Evolutionary conservation across 164 flowering plant genomes (phyloP).

Genomic region (Santalum album): DNA sequence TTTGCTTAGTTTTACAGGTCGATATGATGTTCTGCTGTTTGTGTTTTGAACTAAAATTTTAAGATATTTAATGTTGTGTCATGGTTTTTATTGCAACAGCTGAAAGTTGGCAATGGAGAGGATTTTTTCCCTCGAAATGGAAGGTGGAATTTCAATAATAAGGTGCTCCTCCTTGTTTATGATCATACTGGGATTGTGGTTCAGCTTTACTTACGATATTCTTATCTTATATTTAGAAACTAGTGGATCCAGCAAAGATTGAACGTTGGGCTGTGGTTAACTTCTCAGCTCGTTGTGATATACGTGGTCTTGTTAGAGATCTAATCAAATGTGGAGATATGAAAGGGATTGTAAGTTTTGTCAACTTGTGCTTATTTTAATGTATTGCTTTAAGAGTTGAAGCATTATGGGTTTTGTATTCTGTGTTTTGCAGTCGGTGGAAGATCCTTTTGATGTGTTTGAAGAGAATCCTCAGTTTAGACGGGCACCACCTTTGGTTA

Average conservation of each 20-base stretch:
- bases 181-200: no score
- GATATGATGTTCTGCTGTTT: no score
- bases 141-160: constrained; percentile 80
- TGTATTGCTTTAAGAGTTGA: no score
- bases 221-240: constrained; percentile 8
- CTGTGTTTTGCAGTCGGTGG: constrained; percentile 33
- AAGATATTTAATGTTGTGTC: no score
- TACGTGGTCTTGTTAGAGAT: constrained; percentile 30
- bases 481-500: constrained; percentile 31
- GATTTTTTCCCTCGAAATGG: constrained; percentile 69
- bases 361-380: background rate
- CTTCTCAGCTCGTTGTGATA: constrained; percentile 81
- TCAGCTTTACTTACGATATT: no score
- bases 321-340: constrained; percentile 40
- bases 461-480: constrained; percentile 41
- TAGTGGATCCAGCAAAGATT: constrained; percentile 51
- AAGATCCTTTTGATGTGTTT: constrained; percentile 33
- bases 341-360: constrained; percentile 71
- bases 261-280: constrained; percentile 80
- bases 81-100: constrained; percentile 43
- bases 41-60: no score
- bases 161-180: constrained; percentile 37
- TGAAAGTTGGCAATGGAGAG: constrained; percentile 71
- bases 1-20: no score
- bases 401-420: constrained; percentile 3